Evolutionary conservation across 148 eudicot genomes (phyloP).

Genomic region (Chenopodium quinoa): DNA sequence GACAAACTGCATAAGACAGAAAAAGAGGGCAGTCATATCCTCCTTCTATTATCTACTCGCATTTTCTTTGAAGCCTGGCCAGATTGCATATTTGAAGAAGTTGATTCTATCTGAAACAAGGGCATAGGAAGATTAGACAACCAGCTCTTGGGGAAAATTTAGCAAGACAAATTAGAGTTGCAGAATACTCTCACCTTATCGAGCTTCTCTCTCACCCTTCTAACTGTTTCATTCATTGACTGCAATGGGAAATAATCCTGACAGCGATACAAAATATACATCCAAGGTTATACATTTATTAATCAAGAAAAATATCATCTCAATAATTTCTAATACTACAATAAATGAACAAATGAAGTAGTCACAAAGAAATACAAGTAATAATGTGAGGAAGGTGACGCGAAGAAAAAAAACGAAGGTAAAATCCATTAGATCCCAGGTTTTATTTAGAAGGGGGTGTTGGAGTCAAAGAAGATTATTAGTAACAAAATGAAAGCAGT

Average conservation of each 20-base stretch:
- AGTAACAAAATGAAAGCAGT: not conserved
- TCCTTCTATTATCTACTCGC: constrained; percentile 66
- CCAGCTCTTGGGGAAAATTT: not conserved
- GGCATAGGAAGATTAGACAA: not conserved
- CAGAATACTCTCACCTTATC: constrained; percentile 47
- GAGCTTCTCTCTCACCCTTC: constrained; percentile 66
- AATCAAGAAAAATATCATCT: not conserved
- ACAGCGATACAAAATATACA: constrained; percentile 7
- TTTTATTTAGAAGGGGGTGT: too few species aligned
- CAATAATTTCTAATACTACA: not conserved
- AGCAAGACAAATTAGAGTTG: not conserved
- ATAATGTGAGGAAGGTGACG: too few species aligned
- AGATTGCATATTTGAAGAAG: constrained; percentile 37
- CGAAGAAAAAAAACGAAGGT: too few species aligned
- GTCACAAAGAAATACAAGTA: too few species aligned
- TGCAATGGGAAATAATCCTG: constrained; percentile 74
- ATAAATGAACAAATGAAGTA: not conserved
- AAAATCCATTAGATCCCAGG: too few species aligned
- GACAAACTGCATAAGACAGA: not conserved
- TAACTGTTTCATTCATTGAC: constrained; percentile 83
- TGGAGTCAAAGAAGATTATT: too few species aligned
- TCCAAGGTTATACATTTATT: not conserved
- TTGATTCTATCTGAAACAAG: constrained; percentile 59
- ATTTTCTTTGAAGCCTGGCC: constrained; percentile 55
- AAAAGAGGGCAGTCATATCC: constrained; percentile 40